Conservation (phyloP, 1,284 basidiomycete genomes). For the Phellinidium pouzarii region DNA sequence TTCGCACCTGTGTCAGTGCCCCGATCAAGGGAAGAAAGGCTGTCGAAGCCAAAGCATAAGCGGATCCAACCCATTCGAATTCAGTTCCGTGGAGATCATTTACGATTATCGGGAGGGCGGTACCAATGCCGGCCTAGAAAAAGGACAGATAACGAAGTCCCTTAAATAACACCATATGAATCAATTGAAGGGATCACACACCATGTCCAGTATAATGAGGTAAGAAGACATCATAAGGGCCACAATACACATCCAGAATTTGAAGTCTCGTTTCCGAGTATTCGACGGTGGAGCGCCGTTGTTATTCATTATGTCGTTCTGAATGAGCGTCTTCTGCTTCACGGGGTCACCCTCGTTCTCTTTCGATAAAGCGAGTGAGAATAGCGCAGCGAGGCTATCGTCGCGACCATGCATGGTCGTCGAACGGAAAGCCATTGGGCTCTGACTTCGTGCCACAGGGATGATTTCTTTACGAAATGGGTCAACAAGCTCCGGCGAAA, state of each 20-base stretch:
- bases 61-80: slow-evolving; percentile 26
- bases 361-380: too few species aligned
- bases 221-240: slow-evolving; percentile 11
- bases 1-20: slow-evolving; percentile 20
- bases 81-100: slow-evolving; percentile 22
- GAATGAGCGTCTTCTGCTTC: too few species aligned
- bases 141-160: neutral
- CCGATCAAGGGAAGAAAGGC: slow-evolving; percentile 23
- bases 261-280: neutral
- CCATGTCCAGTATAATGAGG: slow-evolving; percentile 16
- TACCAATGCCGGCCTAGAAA: slow-evolving; percentile 10
- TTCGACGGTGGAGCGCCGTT: too few species aligned
- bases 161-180: neutral
- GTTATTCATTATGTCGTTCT: too few species aligned
- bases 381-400: too few species aligned
- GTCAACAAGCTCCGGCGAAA: too few species aligned
- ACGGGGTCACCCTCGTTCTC: too few species aligned
- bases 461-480: too few species aligned
- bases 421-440: too few species aligned
- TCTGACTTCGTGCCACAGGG: too few species aligned
- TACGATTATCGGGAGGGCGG: slow-evolving; percentile 24
- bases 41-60: slow-evolving; percentile 23
- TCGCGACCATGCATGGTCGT: too few species aligned
- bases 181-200: slow-evolving; percentile 2
- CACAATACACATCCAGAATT: slow-evolving; percentile 17